Base-by-base conservation (phyloP, 306 rosid genomes). In the Cicer bijugum region DNA sequence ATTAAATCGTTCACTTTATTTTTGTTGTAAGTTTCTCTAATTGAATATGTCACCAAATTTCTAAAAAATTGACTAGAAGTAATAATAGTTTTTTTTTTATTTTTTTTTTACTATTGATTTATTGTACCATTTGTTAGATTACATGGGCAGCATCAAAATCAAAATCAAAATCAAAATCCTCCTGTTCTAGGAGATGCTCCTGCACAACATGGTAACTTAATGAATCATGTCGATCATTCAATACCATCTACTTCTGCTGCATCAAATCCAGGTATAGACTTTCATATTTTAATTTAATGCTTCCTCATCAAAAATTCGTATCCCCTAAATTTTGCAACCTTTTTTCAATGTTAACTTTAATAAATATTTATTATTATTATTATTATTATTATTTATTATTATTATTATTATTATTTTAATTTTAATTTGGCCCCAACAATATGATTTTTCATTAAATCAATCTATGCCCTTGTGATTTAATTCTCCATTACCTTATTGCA, bases 101-200 rank as follows among this genome's bases (percentile, higher is more conserved):
- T 3, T 28, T 28, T 28, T 28, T 28, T 28, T 28, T 28, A 28
- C 5, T 28, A 28, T 4, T 28, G 35, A 28, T 75, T 39, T 12
- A 5, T 6, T 75, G 53, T 39, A 10, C 72, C 16, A 64, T 75
- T 51, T 75, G 6, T 51, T 52, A 75, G 79, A 12, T 19, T 11
- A 38, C 40, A 40, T 8, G 39, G 5, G 38, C 56, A 53, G 46
- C 8, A 53, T 12, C 64, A 37, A 15, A 75, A 12, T 40, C 42
- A 35, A 33, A 37, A 2, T 56, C 37, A 35, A 33, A 37, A 6
- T 56, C 37, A 35, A 33, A 38, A 6, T 56, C 37, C 2, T 57
- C 37, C 38, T 28, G 35, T 28, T 28, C 5, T 28, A 28, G 35
- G 35, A 9, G 11, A 9, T 11, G 8, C 3, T 46, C 8, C 14